Percentiles rank a stretch among this genome's conserved stretches.
Evolutionary conservation across 495 filamentous ascomycete genomes (phyloP).

Genomic region (Hypoxylon trugodes): DNA sequence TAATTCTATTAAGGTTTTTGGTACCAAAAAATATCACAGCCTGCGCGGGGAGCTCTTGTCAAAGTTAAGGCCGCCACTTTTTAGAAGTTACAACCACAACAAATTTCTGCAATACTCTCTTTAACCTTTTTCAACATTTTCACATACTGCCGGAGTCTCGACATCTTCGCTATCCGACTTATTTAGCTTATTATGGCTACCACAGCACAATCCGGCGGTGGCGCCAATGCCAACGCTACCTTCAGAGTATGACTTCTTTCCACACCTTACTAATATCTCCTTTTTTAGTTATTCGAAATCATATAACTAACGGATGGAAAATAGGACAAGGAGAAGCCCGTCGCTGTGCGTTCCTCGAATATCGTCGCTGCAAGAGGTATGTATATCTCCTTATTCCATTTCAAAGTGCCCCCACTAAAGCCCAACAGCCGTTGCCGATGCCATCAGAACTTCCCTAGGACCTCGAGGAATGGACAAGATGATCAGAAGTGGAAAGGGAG

Average conservation of each 20-base stretch:
- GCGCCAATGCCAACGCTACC: conserved; percentile 69
- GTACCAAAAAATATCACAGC: conserved; percentile 36
- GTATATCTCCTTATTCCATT: conserved; percentile 18
- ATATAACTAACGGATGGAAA: conserved; percentile 54
- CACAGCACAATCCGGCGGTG: conserved; percentile 60
- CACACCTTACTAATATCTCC: conserved; percentile 5
- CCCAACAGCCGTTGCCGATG: conserved; percentile 86
- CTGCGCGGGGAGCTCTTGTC: conserved; percentile 25
- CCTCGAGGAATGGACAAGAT: conserved; percentile 93
- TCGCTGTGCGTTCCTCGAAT: conserved; percentile 92
- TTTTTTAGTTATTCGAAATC: conserved; percentile 16
- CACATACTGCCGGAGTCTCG: neutral
- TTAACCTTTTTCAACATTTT: neutral
- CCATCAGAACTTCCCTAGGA: conserved; percentile 79
- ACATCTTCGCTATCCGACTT: neutral
- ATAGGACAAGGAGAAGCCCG: conserved; percentile 98
- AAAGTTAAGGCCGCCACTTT: conserved; percentile 9
- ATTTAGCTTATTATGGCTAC: conserved; percentile 69
- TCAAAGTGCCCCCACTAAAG: conserved; percentile 22
- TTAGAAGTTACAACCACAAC: neutral
- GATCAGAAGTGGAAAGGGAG: conserved; percentile 96
- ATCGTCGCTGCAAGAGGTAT: conserved; percentile 96
- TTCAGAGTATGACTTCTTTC: conserved; percentile 75
- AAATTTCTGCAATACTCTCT: neutral
- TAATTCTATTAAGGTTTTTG: conserved; percentile 7